Evolutionary conservation across 257 asterid species (phyloP).

Genomic region (Datura wrightii): DNA sequence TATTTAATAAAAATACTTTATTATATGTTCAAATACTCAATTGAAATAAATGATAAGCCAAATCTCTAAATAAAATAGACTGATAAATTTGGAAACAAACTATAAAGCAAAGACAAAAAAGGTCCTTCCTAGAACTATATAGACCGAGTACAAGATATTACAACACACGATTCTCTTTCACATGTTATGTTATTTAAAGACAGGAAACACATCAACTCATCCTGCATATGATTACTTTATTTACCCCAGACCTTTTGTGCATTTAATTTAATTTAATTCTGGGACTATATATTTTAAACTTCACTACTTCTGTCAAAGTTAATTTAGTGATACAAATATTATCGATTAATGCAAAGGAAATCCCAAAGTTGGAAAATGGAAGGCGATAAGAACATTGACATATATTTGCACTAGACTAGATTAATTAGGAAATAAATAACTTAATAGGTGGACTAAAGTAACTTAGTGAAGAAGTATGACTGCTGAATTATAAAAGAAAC

Average conservation of each 20-base stretch:
- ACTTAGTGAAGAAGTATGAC: constrained; percentile 19
- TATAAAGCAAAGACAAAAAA: too few species aligned
- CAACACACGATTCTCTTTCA: neutral
- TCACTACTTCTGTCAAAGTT: neutral
- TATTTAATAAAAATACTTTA: too few species aligned
- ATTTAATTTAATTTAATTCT: neutral
- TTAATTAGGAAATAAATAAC: neutral
- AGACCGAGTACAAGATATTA: neutral
- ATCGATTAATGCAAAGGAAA: neutral
- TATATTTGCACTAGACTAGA: neutral
- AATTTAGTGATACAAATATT: neutral
- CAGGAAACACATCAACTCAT: neutral
- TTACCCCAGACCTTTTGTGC: neutral
- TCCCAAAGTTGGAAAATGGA: neutral
- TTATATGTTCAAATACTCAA: too few species aligned
- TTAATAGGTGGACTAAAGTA: neutral
- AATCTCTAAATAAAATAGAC: too few species aligned
- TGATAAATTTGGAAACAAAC: neutral
- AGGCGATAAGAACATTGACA: neutral
- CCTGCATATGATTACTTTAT: neutral
- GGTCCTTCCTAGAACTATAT: neutral
- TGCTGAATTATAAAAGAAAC: neutral
- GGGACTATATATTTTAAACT: neutral
- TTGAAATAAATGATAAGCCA: too few species aligned
- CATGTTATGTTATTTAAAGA: neutral